phyloP scores from a whole-genome alignment of 768 basidiomycete genomes.

The Suillus subalutaceus region DNA sequence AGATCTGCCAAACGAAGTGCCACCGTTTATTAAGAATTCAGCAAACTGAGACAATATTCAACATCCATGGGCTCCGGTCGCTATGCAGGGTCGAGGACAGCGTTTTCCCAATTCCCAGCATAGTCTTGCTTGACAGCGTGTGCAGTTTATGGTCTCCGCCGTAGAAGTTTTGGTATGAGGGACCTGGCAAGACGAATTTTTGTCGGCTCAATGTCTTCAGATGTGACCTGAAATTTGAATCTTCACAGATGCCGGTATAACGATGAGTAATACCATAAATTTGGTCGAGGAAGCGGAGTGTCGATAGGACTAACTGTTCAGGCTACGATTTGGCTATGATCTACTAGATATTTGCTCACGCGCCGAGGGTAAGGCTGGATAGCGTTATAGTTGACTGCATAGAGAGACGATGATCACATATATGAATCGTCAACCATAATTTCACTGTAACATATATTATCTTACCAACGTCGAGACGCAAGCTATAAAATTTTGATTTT shows the following conservation, averaged over 20 bases:
- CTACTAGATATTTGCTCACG: not conserved
- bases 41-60: not conserved
- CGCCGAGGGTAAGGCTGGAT: not conserved
- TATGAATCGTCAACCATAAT: slow-evolving; percentile 3
- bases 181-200: not conserved
- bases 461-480: not conserved
- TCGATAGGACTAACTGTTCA: slow-evolving; percentile 6
- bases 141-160: not conserved
- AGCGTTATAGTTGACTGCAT: not conserved
- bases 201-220: not conserved
- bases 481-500: not conserved
- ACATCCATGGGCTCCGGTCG: not conserved
- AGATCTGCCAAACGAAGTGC: slow-evolving; percentile 4
- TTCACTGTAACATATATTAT: not conserved
- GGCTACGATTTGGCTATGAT: not conserved
- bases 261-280: not conserved
- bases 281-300: not conserved
- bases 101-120: not conserved
- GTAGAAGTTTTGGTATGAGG: not conserved
- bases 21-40: slow-evolving; percentile 3
- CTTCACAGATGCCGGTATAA: slow-evolving; percentile 1
- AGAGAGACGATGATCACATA: not conserved
- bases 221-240: not conserved
- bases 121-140: slow-evolving; percentile 4
- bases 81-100: not conserved